phyloP scores from a whole-genome alignment of 352 stramenopile species.

The Pythium myriotylum region DNA sequence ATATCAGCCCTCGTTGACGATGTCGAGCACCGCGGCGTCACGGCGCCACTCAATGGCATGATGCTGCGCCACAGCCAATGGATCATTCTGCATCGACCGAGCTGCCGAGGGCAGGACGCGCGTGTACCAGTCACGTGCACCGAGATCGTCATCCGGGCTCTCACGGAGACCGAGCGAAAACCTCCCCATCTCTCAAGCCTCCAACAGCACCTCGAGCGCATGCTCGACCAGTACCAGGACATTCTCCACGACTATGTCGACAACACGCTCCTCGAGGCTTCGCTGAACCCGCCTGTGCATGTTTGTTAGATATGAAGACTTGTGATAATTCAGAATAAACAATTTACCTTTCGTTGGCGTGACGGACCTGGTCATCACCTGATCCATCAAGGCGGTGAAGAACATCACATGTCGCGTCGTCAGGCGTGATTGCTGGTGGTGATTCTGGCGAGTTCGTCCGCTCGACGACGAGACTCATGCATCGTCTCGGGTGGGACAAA shows the following conservation, averaged over 20 bases:
- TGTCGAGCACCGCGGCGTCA: conserved; percentile 27
- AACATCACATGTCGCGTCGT: no score
- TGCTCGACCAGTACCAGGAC: not conserved
- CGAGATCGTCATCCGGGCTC: not conserved
- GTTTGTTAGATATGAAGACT: no score
- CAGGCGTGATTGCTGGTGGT: no score
- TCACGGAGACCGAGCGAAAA: not conserved
- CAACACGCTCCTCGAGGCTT: not conserved
- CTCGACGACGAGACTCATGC: no score
- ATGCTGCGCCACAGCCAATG: conserved; percentile 1
- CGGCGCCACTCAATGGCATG: not conserved
- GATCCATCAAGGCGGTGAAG: no score
- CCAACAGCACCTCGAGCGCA: not conserved
- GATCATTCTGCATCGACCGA: not conserved
- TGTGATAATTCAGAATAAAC: not conserved
- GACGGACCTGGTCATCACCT: not conserved
- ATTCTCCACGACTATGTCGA: not conserved
- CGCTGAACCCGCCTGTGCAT: not conserved
- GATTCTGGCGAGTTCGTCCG: no score
- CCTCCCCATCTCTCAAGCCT: not conserved
- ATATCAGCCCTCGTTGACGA: conserved; percentile 23
- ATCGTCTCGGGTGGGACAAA: no score
- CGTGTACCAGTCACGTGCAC: not conserved
- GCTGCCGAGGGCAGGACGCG: no score
- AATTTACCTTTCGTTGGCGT: not conserved